phyloP scores from a whole-genome alignment of 257 asterid genomes.

The Perilla frutescens region DNA sequence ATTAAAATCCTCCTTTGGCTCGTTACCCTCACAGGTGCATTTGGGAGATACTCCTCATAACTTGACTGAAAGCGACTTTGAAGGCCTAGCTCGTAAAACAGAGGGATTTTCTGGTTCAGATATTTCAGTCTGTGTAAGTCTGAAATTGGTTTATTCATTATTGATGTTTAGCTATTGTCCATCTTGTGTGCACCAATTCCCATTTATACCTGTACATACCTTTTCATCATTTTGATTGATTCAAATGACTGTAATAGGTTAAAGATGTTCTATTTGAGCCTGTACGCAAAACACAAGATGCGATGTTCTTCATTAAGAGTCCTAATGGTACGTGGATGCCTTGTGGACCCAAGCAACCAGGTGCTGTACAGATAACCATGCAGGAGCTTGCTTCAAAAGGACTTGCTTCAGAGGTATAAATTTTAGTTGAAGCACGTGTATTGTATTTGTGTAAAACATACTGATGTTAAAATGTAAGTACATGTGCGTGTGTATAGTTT shows the following conservation, averaged over 20 bases:
- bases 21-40: constrained; percentile 61
- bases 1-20: background rate
- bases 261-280: constrained; percentile 98
- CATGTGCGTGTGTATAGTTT: background rate
- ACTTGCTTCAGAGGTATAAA: constrained; percentile 76
- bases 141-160: constrained; percentile 8
- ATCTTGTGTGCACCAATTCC: background rate
- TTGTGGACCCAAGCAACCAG: constrained; percentile 90
- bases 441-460: constrained; percentile 20
- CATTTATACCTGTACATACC: constrained; percentile 2
- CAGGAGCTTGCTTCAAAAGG: constrained; percentile 87
- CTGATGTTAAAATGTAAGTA: background rate
- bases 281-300: constrained; percentile 96
- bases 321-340: constrained; percentile 77
- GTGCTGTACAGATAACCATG: constrained; percentile 85
- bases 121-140: constrained; percentile 74
- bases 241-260: constrained; percentile 56
- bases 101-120: constrained; percentile 90
- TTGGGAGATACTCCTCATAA: constrained; percentile 81
- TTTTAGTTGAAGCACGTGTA: background rate
- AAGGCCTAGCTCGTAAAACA: constrained; percentile 63
- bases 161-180: constrained; percentile 4
- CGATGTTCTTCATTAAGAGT: constrained; percentile 71
- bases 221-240: background rate
- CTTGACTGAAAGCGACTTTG: constrained; percentile 74